These are phyloP conservation scores for Ceratocystis papillata DNA, from an alignment of 2,329 filamentous ascomycete genomes.

Conservation along the genomic window DNA sequence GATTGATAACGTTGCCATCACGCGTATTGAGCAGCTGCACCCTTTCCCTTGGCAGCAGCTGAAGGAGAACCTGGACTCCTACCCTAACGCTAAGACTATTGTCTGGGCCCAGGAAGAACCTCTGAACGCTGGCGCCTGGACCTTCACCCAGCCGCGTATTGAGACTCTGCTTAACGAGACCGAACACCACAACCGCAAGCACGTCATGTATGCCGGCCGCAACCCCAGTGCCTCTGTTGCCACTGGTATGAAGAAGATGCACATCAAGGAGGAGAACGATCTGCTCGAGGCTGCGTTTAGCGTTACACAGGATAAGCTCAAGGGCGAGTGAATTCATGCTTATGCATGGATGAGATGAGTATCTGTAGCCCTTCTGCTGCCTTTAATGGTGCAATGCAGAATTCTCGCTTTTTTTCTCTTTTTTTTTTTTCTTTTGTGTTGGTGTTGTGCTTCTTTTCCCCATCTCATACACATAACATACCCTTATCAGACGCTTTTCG, in stretches of 20 bases:
- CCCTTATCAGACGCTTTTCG: not conserved
- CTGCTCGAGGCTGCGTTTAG: constrained; percentile 57
- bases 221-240: constrained; percentile 89
- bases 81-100: constrained; percentile 94
- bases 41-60: constrained; percentile 98
- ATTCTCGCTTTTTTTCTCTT: not conserved
- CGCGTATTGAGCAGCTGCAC: constrained; percentile 92
- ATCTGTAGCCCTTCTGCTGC: not conserved
- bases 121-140: constrained; percentile 93
- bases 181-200: constrained; percentile 81
- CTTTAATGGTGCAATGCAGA: not conserved
- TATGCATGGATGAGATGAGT: not conserved
- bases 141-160: constrained; percentile 90
- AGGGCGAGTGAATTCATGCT: constrained; percentile 44
- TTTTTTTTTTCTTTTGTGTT: constrained; percentile 4
- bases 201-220: constrained; percentile 94
- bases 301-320: constrained; percentile 57
- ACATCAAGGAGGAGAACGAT: constrained; percentile 87
- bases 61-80: constrained; percentile 90
- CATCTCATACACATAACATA: not conserved
- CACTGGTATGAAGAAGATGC: constrained; percentile 77
- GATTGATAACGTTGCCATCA: constrained; percentile 84
- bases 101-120: constrained; percentile 98
- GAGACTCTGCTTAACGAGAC: constrained; percentile 94
- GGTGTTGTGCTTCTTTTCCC: not conserved